Evolutionary conservation across 1,139 yeast species (phyloP), one percentile per base, ranked within the genome.

Genomic region (Diutina ranongensis): DNA sequence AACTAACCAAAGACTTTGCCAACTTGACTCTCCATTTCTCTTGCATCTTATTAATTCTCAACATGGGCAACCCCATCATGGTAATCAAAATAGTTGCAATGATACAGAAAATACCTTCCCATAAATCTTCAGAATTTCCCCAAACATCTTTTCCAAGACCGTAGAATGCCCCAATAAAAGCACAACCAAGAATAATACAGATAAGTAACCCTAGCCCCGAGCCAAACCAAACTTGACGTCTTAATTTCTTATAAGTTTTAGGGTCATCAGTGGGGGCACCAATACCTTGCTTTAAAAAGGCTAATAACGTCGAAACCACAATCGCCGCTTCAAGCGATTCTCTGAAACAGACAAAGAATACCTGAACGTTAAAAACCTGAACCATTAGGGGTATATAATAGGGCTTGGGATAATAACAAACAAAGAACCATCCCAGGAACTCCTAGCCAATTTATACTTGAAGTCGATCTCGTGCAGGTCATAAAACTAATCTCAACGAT

Each of bases 21-120:
- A 89, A 74, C 67, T 89, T 89, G 53, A 86, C 72, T 68, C 95
- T 80, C 87, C 95, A 89, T 65, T 88, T 89, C 55, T 80, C 92
- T 63, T 85, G 81, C 80, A 89, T 75, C 67, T 88, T 89, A 63
- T 89, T 87, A 59, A 89, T 74, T 60, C 96, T 76, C 56, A 89
- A 74, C 83, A 89, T 84, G 57, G 95, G 94, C 55, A 89, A 67
- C 46, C 97, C 97, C 97, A 89, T 88, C 45, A 80, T 56, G 2
- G 96, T 79, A 51, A 89, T 89, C 60, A 89, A 76, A 22, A 84
- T 69, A 0, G 94, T 76, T 1, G 97, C 97, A 55, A 89, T 73
- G 28, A 88, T 66, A 60, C 88, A 82, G 58, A 89, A 79, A 33
- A 83, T 73, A 59, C 95, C 97, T 68, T 89, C 97, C 86, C 95